Evolutionary conservation across 345 rosid species (phyloP).

Genomic region (Populus euphratica): DNA sequence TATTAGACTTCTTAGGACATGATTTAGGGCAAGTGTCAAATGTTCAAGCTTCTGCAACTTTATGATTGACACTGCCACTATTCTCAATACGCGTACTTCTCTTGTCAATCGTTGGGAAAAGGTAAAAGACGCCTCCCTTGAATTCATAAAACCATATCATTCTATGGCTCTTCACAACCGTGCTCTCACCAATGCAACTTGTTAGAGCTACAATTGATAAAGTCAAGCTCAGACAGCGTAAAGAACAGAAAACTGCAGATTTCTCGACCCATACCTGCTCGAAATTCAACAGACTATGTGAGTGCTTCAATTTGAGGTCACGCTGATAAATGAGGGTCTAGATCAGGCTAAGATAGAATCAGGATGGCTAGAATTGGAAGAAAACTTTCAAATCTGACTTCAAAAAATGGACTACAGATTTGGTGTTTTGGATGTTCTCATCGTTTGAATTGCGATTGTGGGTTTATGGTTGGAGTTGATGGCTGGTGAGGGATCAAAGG

Average conservation of each 20-base stretch:
- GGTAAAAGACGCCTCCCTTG: slow-evolving; percentile 36
- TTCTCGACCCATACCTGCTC: slow-evolving; percentile 49
- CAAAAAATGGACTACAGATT: too few species aligned
- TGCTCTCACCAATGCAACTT: slow-evolving; percentile 72
- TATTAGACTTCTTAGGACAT: slow-evolving; percentile 79
- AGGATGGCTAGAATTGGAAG: too few species aligned
- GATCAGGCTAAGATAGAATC: too few species aligned
- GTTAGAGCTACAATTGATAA: slow-evolving; percentile 9
- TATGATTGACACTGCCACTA: slow-evolving; percentile 21
- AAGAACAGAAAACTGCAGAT: not conserved
- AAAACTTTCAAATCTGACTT: too few species aligned
- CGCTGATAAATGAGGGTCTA: too few species aligned
- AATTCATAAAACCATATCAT: slow-evolving; percentile 59
- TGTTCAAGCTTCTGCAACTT: slow-evolving; percentile 59
- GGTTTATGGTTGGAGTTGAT: too few species aligned
- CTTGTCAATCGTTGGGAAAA: slow-evolving; percentile 44
- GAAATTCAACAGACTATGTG: too few species aligned
- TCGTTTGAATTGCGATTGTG: too few species aligned
- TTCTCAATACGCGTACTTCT: slow-evolving; percentile 31
- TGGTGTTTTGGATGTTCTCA: too few species aligned
- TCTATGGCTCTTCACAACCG: slow-evolving; percentile 76
- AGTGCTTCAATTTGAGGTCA: too few species aligned
- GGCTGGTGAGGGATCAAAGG: too few species aligned
- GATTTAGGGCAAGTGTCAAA: slow-evolving; percentile 75
- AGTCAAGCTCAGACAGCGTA: not conserved